Conservation (phyloP, 768 basidiomycete species). For the Auricularia sp. region DNA sequence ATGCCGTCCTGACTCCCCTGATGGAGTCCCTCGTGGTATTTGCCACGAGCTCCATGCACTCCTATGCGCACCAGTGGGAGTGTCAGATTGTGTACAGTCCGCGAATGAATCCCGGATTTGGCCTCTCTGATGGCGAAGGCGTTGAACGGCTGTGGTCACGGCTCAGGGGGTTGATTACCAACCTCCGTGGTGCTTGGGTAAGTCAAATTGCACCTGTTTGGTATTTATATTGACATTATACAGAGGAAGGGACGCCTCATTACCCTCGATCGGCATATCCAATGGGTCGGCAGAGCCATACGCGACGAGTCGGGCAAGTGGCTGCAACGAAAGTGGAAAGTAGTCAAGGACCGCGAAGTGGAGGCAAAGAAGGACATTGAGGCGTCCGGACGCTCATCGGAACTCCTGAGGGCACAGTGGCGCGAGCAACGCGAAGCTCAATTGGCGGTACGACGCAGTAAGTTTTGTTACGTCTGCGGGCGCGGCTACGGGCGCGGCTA, state of each 20-base stretch:
- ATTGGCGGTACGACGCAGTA: conserved; percentile 19
- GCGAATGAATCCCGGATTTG: not conserved
- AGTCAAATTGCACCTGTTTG: not conserved
- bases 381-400: conserved; percentile 9
- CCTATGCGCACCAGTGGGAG: conserved; percentile 2
- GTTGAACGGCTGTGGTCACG: not conserved
- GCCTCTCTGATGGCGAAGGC: not conserved
- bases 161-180: not conserved
- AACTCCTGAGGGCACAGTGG: conserved; percentile 24
- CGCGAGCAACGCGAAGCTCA: conserved; percentile 22
- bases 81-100: conserved; percentile 2
- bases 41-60: conserved; percentile 1
- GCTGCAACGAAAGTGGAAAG: conserved; percentile 15
- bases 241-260: conserved; percentile 20
- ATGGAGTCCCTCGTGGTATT: not conserved
- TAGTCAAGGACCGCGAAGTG: conserved; percentile 9
- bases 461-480: conserved; percentile 8
- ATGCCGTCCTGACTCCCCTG: not conserved
- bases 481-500: no score
- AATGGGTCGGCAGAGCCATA: conserved; percentile 17
- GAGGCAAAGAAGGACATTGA: conserved; percentile 12
- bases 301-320: conserved; percentile 24
- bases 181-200: not conserved
- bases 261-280: conserved; percentile 24
- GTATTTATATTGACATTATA: not conserved